Evolutionary conservation across 768 basidiomycete species (phyloP).

Genomic region (Leccinum imitatum): DNA sequence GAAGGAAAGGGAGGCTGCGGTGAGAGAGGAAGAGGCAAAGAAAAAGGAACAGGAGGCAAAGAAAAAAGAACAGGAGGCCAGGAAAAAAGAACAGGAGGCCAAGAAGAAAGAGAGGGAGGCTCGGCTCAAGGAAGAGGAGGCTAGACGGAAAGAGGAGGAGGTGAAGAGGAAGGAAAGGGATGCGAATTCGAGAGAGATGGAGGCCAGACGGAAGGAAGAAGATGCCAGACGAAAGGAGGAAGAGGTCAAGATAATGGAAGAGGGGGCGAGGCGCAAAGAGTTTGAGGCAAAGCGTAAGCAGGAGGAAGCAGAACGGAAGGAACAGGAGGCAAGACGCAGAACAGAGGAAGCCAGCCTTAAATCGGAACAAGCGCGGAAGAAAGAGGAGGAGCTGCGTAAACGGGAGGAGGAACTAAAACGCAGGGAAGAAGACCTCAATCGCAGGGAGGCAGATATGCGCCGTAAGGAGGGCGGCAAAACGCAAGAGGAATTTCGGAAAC

Average conservation of each 20-base stretch:
- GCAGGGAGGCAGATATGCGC: conserved; percentile 32
- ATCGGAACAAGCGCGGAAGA: conserved; percentile 25
- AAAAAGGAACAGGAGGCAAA: conserved; percentile 29
- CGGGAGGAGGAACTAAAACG: conserved; percentile 30
- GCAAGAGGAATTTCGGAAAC: conserved; percentile 31
- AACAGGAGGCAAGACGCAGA: conserved; percentile 30
- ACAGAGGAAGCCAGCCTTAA: conserved; percentile 27
- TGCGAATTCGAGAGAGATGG: conserved; percentile 29
- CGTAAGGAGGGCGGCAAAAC: conserved; percentile 28
- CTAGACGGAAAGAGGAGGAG: conserved; percentile 24
- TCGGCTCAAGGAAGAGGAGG: conserved; percentile 18
- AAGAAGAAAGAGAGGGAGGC: conserved; percentile 32
- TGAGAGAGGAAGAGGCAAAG: conserved; percentile 28
- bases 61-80: conserved; percentile 27
- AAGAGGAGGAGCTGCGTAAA: conserved; percentile 26
- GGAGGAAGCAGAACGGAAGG: conserved; percentile 29
- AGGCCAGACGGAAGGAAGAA: conserved; percentile 31
- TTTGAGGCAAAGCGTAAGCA: conserved; percentile 33
- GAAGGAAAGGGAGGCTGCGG: conserved; percentile 26
- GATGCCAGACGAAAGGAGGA: conserved; percentile 25
- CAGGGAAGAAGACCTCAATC: conserved; percentile 34
- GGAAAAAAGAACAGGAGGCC: conserved; percentile 26
- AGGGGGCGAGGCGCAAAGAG: conserved; percentile 29
- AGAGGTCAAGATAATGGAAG: conserved; percentile 26
- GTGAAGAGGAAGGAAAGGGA: conserved; percentile 26